Percentiles rank a stretch among this genome's conserved stretches.
Conservation (phyloP, 495 filamentous ascomycete genomes). For the Aspergillus saccharolyticus region DNA sequence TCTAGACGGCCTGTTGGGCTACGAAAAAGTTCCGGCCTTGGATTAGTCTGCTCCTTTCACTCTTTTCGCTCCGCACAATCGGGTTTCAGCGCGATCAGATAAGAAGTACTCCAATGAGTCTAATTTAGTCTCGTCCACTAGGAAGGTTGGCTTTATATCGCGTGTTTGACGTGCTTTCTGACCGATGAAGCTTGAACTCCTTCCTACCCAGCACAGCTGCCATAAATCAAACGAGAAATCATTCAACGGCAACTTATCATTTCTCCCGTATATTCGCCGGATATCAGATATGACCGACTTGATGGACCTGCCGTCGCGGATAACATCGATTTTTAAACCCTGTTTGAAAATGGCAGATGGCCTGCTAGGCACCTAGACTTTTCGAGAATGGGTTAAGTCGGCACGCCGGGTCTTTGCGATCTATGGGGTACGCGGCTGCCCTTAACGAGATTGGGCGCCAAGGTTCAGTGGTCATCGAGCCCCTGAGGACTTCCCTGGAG, state of each 20-base stretch:
- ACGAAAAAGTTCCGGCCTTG: not conserved
- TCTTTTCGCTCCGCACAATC: not conserved
- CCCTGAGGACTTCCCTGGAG: not conserved
- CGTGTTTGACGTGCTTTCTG: not conserved
- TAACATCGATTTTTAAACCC: not conserved
- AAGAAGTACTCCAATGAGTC: not conserved
- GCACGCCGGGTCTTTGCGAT: not conserved
- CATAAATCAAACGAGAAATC: too few species aligned
- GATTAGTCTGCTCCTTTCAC: not conserved
- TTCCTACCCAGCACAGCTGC: too few species aligned
- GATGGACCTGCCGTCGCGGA: not conserved
- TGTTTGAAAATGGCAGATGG: not conserved
- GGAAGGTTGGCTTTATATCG: not conserved
- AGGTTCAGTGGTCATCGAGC: not conserved
- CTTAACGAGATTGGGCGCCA: not conserved
- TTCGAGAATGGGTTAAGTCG: not conserved
- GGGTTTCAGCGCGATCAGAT: conserved; percentile 6
- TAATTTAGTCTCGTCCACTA: not conserved
- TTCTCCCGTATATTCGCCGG: not conserved
- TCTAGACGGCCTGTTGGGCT: too few species aligned
- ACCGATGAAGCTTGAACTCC: not conserved
- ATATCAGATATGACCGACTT: not conserved
- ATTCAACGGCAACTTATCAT: not conserved
- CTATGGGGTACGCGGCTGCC: not conserved
- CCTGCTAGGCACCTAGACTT: not conserved